Percentiles rank a stretch among this genome's conserved stretches.
These are phyloP conservation scores for Phaeotremella fagi DNA, from an alignment of 768 basidiomycete species.

Conservation along the genomic window DNA sequence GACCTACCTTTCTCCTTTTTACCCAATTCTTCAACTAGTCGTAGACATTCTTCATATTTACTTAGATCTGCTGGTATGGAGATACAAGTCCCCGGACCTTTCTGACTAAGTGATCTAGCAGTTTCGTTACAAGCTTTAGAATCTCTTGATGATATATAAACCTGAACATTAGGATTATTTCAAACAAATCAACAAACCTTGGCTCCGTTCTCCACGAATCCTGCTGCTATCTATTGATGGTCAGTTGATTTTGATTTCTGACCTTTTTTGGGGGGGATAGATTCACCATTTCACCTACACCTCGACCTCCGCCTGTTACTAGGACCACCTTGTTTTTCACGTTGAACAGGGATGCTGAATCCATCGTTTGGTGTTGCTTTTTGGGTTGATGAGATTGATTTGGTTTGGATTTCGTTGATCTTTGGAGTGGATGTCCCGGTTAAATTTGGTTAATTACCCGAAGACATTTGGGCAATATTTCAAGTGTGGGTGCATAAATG, in stretches of 20 bases:
- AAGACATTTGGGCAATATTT: too few relatives aligned
- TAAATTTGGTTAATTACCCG: too few relatives aligned
- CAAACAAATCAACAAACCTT: constrained; percentile 32
- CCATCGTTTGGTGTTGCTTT: too few relatives aligned
- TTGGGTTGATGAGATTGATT: too few relatives aligned
- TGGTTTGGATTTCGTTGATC: too few relatives aligned
- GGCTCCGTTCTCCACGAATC: constrained; percentile 62
- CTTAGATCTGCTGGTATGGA: constrained; percentile 58
- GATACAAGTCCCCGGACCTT: constrained; percentile 58
- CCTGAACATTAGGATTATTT: constrained; percentile 23
- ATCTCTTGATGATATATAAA: constrained; percentile 63
- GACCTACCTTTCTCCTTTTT: constrained; percentile 53
- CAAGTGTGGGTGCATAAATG: too few relatives aligned
- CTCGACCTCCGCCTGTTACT: constrained; percentile 63
- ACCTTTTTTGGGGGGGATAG: not conserved
- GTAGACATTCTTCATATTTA: constrained; percentile 56
- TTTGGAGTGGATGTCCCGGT: not conserved
- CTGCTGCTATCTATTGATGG: constrained; percentile 58
- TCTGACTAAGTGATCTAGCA: constrained; percentile 54
- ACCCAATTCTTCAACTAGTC: constrained; percentile 55
- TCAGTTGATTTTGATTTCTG: too few relatives aligned
- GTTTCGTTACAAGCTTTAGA: constrained; percentile 56
- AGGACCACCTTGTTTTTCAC: constrained; percentile 56
- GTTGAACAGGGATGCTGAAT: constrained; percentile 49
- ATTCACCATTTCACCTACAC: constrained; percentile 63